Evolutionary conservation across 163 green algal species (phyloP), one percentile per base, ranked within the genome.

Genomic region (Coccomyxa subellipsoidea): DNA sequence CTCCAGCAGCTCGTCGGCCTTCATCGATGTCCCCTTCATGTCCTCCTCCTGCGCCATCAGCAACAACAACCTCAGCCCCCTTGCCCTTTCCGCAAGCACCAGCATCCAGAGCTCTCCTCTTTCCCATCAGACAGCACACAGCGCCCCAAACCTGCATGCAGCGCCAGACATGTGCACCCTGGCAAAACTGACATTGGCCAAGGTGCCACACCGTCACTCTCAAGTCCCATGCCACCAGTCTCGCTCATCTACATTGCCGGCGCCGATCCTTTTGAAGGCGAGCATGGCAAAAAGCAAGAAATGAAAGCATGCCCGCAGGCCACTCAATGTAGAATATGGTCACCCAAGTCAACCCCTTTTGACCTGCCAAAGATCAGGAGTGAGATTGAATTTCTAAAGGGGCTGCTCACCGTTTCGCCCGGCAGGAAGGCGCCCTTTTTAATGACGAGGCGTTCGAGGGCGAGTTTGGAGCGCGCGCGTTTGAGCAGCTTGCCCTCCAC

Each of bases 401-500:
- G 25, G 66, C 18, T 36, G 66, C 66, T 18, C 27, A 32, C 66
- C 1, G 66, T 36, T 73, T 80, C 40, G 39, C 38, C 73, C 31
- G 86, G 76, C 70, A 93, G 89, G 87, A 99, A 99, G 8, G 94
- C 92, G 39, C 96, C 96, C 92, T 97, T 97, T 83, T 95, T 96
- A 85, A 99, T 98, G 77, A 99, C 94, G 39, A 99, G 82, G 35
- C 92, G 88, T 90, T 99, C 95, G 69, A 99, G 91, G 59, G 92
- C 92, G 76, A 99, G 94, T 93, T 98, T 98, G 83, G 69, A 86
- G n/a, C 88, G 91, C 35, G 95, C 96, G 23, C 91, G 86, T 76
- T 82, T 73, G 85, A 99, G 92, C 94, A 99, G 96, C 82, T 92
- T 92, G 77, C 95, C 93, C 92, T 99, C 97, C 79, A 99, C 95